Percentiles rank a stretch among this genome's conserved stretches.
phyloP scores from a whole-genome alignment of 2,329 filamentous ascomycete genomes.

The Fusarium avenaceum region DNA sequence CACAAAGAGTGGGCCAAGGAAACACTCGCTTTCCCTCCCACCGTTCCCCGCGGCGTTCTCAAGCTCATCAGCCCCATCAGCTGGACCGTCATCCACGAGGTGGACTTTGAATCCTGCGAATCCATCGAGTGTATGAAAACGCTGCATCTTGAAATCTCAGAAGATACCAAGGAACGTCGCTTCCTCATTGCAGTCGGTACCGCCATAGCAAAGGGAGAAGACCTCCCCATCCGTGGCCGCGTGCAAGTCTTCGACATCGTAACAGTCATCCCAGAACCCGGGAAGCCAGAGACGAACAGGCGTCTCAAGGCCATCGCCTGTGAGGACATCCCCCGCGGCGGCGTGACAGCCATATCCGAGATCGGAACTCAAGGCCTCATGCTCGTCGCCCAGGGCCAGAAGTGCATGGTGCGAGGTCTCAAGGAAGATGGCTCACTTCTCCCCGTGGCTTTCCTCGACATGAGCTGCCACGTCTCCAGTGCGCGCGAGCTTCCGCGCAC shows the following conservation, averaged over 20 bases:
- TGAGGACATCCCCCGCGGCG: slow-evolving; percentile 92
- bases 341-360: slow-evolving; percentile 87
- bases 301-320: slow-evolving; percentile 88
- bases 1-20: slow-evolving; percentile 86
- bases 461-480: slow-evolving; percentile 92
- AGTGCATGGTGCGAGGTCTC: slow-evolving; percentile 94
- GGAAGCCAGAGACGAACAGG: slow-evolving; percentile 84
- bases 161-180: slow-evolving; percentile 87
- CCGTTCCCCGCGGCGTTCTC: slow-evolving; percentile 77
- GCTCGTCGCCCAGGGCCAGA: slow-evolving; percentile 93
- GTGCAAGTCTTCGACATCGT: slow-evolving; percentile 95
- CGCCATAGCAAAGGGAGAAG: slow-evolving; percentile 87
- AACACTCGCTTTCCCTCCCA: slow-evolving; percentile 73
- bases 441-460: slow-evolving; percentile 97
- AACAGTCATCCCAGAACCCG: slow-evolving; percentile 89
- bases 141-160: slow-evolving; percentile 88
- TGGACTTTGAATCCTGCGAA: slow-evolving; percentile 81
- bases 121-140: slow-evolving; percentile 85
- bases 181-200: slow-evolving; percentile 89
- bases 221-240: slow-evolving; percentile 85
- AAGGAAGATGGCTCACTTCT: slow-evolving; percentile 95
- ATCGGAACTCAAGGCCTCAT: slow-evolving; percentile 90
- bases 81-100: slow-evolving; percentile 82
- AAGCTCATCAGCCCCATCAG: slow-evolving; percentile 83
- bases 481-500: slow-evolving; percentile 86